Evolutionary conservation across 2,329 filamentous ascomycete genomes (phyloP).

Genomic region (Proliferodiscus dingleyae): DNA sequence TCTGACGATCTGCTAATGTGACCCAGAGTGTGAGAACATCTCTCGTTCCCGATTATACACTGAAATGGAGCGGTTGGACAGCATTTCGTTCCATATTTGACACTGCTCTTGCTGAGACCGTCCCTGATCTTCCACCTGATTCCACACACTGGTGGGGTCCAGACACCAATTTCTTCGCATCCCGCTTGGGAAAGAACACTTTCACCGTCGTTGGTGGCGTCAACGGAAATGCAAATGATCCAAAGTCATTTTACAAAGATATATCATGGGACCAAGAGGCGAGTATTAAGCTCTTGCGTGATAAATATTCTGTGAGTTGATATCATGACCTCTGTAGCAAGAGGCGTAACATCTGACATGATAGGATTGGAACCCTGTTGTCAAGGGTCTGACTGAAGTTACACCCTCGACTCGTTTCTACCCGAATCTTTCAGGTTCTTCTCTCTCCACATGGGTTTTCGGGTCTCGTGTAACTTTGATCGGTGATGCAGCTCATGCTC

Average conservation of each 20-base stretch:
- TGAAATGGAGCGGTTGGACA: conserved; percentile 35
- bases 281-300: conserved; percentile 25
- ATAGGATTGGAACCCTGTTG: conserved; percentile 35
- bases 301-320: conserved; percentile 26
- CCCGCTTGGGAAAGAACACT: conserved; percentile 23
- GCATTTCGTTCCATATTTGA: conserved; percentile 36
- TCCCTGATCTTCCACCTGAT: conserved; percentile 32
- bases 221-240: conserved; percentile 25
- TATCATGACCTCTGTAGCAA: too few species aligned
- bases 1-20: too few species aligned
- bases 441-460: conserved; percentile 31
- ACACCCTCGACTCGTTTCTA: conserved; percentile 32
- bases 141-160: conserved; percentile 34
- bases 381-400: conserved; percentile 31
- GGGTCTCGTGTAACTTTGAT: conserved; percentile 30
- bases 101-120: conserved; percentile 29
- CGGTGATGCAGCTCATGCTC: conserved; percentile 37
- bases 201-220: conserved; percentile 32
- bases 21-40: conserved; percentile 21
- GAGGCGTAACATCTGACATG: too few species aligned
- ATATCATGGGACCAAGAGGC: conserved; percentile 29
- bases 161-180: conserved; percentile 32
- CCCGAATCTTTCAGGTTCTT: conserved; percentile 32
- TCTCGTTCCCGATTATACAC: conserved; percentile 28
- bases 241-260: conserved; percentile 18